A percentile compares a stretch with the other conserved stretches of the same genome.
Conservation (phyloP, 345 rosid species). For the Rhizophora apiculata region DNA sequence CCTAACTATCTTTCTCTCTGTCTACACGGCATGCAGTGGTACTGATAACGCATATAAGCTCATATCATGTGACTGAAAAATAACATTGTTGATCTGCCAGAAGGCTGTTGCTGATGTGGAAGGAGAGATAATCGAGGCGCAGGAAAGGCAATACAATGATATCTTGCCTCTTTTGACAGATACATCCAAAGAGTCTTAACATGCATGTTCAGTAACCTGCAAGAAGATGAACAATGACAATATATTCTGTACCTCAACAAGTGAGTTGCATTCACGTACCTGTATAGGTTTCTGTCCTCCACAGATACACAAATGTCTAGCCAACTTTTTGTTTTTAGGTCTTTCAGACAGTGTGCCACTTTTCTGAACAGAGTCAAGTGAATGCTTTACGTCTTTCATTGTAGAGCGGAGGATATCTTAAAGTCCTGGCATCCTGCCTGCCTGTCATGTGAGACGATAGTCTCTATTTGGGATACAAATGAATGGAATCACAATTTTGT, state of each 20-base stretch:
- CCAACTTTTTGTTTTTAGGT: constrained; percentile 4
- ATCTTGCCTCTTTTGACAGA: constrained; percentile 79
- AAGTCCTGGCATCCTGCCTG: constrained; percentile 79
- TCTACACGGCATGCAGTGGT: not conserved
- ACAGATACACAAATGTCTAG: not conserved
- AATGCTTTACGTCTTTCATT: constrained; percentile 78
- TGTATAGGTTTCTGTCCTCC: not conserved
- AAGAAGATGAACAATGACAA: constrained; percentile 71
- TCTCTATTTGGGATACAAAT: constrained; percentile 77
- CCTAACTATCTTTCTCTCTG: not conserved
- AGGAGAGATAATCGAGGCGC: constrained; percentile 74
- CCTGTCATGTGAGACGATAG: constrained; percentile 68
- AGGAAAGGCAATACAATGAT: constrained; percentile 86
- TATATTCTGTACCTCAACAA: constrained; percentile 75
- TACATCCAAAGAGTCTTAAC: constrained; percentile 78
- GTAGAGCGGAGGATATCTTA: constrained; percentile 70
- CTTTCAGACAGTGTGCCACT: constrained; percentile 54
- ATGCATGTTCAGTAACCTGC: constrained; percentile 92
- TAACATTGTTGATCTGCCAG: constrained; percentile 7
- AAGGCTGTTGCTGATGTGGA: constrained; percentile 79
- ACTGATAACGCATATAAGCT: not conserved
- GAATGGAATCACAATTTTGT: constrained; percentile 77
- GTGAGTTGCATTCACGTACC: constrained; percentile 31
- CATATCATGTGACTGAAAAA: not conserved
- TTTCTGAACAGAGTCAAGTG: constrained; percentile 85